Evolutionary conservation across 495 filamentous ascomycete species (phyloP).

Genomic region (Xylaria scruposa): DNA sequence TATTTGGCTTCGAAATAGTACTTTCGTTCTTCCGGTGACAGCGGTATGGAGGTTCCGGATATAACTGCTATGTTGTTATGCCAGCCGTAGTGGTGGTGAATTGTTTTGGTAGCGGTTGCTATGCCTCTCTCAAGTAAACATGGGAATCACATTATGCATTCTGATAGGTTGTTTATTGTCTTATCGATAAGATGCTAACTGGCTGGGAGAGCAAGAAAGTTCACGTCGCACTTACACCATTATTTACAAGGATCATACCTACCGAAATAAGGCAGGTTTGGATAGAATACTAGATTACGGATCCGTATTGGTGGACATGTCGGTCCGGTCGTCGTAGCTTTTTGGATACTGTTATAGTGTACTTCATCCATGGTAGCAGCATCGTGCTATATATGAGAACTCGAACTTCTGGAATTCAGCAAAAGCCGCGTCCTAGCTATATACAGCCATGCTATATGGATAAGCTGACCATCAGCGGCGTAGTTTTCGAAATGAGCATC

Average conservation of each 20-base stretch:
- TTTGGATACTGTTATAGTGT: background rate
- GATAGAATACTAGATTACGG: background rate
- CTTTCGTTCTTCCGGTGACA: background rate
- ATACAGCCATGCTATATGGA: background rate
- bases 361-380: background rate
- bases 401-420: background rate
- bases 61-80: background rate
- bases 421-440: conserved; percentile 2
- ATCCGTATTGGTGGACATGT: background rate
- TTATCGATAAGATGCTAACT: conserved; percentile 20
- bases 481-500: background rate
- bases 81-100: conserved; percentile 1
- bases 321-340: background rate
- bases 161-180: conserved; percentile 13
- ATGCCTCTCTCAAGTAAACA: conserved; percentile 29
- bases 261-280: background rate
- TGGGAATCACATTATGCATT: conserved; percentile 6
- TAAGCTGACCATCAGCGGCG: conserved; percentile 12
- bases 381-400: background rate
- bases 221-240: background rate
- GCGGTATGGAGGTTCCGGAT: background rate
- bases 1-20: background rate
- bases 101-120: conserved; percentile 27
- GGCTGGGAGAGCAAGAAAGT: too few species aligned
- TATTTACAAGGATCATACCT: background rate